A percentile compares a stretch with the other conserved stretches of the same genome.
Conservation (phyloP, 2,329 filamentous ascomycete genomes). For the Diaporthe sp. region DNA sequence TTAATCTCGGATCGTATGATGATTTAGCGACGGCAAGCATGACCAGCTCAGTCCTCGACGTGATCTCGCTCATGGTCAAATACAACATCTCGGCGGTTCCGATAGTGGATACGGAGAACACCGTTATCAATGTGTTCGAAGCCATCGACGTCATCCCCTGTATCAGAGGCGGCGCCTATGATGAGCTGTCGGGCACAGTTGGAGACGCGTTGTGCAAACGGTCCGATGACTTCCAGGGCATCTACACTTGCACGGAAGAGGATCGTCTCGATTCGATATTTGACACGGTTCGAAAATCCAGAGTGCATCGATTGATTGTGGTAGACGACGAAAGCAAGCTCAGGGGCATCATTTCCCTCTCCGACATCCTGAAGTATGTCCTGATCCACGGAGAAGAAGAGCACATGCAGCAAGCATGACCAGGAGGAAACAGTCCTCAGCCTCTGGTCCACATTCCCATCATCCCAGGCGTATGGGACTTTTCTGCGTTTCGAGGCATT, state of each 20-base stretch:
- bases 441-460: slow-evolving; percentile 21
- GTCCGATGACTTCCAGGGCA: slow-evolving; percentile 92
- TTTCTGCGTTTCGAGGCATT: slow-evolving; percentile 42
- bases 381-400: slow-evolving; percentile 82
- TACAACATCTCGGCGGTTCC: slow-evolving; percentile 95
- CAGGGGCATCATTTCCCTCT: slow-evolving; percentile 91
- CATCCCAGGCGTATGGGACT: slow-evolving; percentile 22
- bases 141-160: slow-evolving; percentile 96
- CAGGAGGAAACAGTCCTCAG: slow-evolving; percentile 27
- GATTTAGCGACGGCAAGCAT: slow-evolving; percentile 87
- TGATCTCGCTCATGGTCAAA: slow-evolving; percentile 93
- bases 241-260: slow-evolving; percentile 93
- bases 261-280: slow-evolving; percentile 97
- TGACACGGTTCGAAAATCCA: slow-evolving; percentile 93
- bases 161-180: slow-evolving; percentile 93
- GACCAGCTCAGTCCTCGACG: slow-evolving; percentile 91
- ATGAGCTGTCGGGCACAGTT: slow-evolving; percentile 87
- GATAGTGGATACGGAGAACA: slow-evolving; percentile 83
- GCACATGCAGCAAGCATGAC: slow-evolving; percentile 48
- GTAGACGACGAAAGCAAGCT: slow-evolving; percentile 91
- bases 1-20: slow-evolving; percentile 87
- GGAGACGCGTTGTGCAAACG: slow-evolving; percentile 91
- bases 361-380: slow-evolving; percentile 96
- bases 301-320: slow-evolving; percentile 92
- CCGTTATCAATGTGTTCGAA: slow-evolving; percentile 96